Percentiles rank a stretch among this genome's conserved stretches.
Conservation (phyloP, 2,329 filamentous ascomycete species). For the Trichoderma atrobrunneum region DNA sequence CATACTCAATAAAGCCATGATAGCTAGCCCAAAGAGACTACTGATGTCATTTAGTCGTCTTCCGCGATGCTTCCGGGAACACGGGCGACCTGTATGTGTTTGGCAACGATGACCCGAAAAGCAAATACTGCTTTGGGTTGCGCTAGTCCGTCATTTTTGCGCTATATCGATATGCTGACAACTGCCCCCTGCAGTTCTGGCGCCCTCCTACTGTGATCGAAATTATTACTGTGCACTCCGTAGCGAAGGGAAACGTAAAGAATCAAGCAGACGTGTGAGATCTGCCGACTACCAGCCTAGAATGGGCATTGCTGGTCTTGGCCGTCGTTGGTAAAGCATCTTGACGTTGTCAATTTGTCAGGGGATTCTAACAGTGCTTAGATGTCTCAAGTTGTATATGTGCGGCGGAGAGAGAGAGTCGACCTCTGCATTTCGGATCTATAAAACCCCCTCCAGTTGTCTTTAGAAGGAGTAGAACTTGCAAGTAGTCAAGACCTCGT, state of each 20-base stretch:
- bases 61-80: not conserved
- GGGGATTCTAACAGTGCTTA: not conserved
- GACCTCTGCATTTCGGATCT: not conserved
- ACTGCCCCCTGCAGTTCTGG: not conserved
- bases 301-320: not conserved
- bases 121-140: not conserved
- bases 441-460: not conserved
- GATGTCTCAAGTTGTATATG: not conserved
- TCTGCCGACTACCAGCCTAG: not conserved
- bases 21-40: not conserved
- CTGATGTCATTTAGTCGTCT: not conserved
- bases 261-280: not conserved
- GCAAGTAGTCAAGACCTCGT: not conserved
- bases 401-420: not conserved
- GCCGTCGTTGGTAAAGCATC: too few relatives aligned
- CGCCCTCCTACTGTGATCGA: not conserved
- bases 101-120: not conserved
- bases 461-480: not conserved
- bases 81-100: not conserved
- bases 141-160: not conserved
- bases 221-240: not conserved
- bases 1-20: not conserved
- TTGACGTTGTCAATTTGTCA: not conserved
- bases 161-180: not conserved
- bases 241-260: not conserved